A percentile compares a stretch with the other conserved stretches of the same genome.
These are phyloP conservation scores for Tuctoria greenei DNA, from an alignment of 176 grass and related monocot genomes.

Conservation along the genomic window DNA sequence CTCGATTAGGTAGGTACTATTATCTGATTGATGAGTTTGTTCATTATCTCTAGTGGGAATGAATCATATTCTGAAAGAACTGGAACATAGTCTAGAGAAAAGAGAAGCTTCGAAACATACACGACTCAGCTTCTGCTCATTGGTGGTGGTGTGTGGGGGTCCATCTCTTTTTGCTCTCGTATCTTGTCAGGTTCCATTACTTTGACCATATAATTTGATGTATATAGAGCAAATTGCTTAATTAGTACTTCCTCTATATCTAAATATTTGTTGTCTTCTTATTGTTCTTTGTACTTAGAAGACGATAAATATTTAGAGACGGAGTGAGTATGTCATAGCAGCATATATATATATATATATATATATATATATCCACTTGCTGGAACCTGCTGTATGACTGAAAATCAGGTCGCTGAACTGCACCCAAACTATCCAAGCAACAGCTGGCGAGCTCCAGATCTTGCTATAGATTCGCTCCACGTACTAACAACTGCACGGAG, in stretches of 20 bases:
- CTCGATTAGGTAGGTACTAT: constrained; percentile 8
- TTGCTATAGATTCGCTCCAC: background rate
- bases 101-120: background rate
- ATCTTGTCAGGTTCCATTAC: background rate
- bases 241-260: too few relatives aligned
- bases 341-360: background rate
- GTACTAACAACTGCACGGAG: constrained; percentile 16
- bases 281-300: too few relatives aligned
- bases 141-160: background rate
- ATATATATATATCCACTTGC: constrained; percentile 6
- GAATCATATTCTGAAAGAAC: background rate
- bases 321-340: background rate
- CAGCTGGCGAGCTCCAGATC: background rate
- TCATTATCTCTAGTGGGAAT: background rate
- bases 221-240: background rate
- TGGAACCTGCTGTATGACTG: constrained; percentile 14
- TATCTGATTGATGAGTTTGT: background rate
- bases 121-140: background rate
- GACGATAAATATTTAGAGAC: too few relatives aligned
- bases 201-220: background rate
- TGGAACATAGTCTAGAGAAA: background rate
- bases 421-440: constrained; percentile 21
- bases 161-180: background rate
- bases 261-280: too few relatives aligned
- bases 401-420: constrained; percentile 31